Conservation (phyloP, 129 eudicot species). For the Pulicaria dysenterica region DNA sequence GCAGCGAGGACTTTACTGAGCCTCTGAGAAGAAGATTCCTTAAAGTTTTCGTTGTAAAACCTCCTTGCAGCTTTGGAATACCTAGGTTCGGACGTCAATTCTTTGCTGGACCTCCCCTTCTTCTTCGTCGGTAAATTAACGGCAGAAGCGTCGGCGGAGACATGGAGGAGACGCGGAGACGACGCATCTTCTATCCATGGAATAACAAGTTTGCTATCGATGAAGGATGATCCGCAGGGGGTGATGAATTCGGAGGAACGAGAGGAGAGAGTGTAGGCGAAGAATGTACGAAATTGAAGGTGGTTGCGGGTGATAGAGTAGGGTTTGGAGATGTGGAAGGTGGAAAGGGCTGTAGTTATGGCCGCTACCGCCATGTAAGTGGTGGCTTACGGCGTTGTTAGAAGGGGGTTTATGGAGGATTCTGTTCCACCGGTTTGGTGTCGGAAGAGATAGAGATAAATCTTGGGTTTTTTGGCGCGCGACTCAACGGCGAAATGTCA, state of each 20-base stretch:
- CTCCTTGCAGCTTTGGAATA: constrained; percentile 90
- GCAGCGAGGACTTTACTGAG: constrained; percentile 94
- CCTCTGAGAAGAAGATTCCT: constrained; percentile 66
- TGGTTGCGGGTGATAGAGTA: constrained; percentile 34
- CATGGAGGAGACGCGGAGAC: constrained; percentile 46
- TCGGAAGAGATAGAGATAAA: not conserved
- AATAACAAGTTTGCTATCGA: constrained; percentile 39
- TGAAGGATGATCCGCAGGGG: constrained; percentile 46
- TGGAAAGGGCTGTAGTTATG: constrained; percentile 44
- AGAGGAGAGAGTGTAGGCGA: constrained; percentile 43
- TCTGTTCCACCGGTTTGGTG: constrained; percentile 23
- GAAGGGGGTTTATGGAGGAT: constrained; percentile 19
- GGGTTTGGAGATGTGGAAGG: constrained; percentile 56
- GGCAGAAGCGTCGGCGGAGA: constrained; percentile 40
- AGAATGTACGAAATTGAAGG: constrained; percentile 41
- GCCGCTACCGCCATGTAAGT: constrained; percentile 46
- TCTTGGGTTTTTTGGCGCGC: too few species aligned
- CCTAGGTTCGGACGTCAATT: constrained; percentile 49
- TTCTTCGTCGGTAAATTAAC: constrained; percentile 31
- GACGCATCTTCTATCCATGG: constrained; percentile 65
- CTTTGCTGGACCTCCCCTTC: constrained; percentile 36
- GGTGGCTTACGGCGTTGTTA: constrained; percentile 19
- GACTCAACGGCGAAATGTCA: too few species aligned
- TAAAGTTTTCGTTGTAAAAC: constrained; percentile 75
- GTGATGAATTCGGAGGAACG: constrained; percentile 48